These are phyloP conservation scores for Podila horticola DNA, from an alignment of 192 early-diverging fungal species.

Conservation along the genomic window DNA sequence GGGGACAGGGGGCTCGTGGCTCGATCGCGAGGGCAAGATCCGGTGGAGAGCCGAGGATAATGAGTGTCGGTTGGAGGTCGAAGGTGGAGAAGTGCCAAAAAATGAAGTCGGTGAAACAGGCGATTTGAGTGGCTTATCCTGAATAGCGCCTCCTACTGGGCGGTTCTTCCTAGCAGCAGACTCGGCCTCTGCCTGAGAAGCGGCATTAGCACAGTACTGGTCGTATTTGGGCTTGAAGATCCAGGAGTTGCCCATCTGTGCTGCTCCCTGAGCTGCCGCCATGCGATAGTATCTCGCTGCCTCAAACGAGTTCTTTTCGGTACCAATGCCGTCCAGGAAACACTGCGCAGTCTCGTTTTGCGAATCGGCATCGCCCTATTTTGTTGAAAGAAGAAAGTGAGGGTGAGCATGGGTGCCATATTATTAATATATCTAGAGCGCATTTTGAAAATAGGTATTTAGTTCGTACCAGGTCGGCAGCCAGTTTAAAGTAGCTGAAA, in stretches of 20 bases:
- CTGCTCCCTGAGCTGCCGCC: constrained; percentile 76
- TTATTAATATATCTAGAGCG: too few relatives aligned
- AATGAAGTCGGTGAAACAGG: neutral
- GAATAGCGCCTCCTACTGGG: neutral
- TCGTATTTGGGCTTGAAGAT: constrained; percentile 87
- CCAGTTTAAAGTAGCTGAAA: constrained; percentile 84
- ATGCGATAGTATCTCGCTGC: constrained; percentile 84
- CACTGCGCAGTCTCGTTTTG: constrained; percentile 79
- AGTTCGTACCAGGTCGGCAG: constrained; percentile 68
- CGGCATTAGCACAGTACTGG: constrained; percentile 40
- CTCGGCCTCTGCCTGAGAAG: neutral
- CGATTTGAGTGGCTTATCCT: constrained; percentile 1
- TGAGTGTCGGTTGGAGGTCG: neutral
- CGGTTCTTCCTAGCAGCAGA: neutral
- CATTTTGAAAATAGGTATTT: neutral
- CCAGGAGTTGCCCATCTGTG: constrained; percentile 85
- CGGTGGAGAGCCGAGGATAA: neutral
- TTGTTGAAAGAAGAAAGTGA: neutral
- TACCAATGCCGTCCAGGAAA: constrained; percentile 79
- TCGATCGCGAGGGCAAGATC: neutral
- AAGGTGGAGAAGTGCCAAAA: neutral
- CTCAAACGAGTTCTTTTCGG: constrained; percentile 75
- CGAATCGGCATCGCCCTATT: constrained; percentile 75
- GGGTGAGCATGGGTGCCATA: neutral
- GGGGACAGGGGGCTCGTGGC: neutral